phyloP scores from a whole-genome alignment of 768 basidiomycete species.

The Mycena latifolia region DNA sequence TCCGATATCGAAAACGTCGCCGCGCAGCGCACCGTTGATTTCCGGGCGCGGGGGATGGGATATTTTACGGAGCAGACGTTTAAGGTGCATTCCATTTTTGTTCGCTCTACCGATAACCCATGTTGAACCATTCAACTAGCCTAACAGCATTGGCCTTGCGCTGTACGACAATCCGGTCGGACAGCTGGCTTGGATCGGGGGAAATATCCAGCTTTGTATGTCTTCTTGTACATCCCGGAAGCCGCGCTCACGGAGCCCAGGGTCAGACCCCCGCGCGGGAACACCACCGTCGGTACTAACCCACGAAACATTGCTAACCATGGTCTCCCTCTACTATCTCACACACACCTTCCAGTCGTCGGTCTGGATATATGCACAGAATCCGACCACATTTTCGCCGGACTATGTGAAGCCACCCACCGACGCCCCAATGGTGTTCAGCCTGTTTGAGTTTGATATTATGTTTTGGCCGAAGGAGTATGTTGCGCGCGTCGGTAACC shows the following conservation, averaged over 20 bases:
- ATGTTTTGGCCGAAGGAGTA: conserved; percentile 16
- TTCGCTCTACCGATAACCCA: conserved; percentile 6
- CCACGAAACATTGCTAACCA: conserved; percentile 32
- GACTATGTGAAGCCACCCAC: conserved; percentile 4
- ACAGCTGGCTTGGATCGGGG: conserved; percentile 43
- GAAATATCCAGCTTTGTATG: conserved; percentile 35
- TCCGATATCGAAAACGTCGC: conserved; percentile 8
- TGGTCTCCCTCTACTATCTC: conserved; percentile 42
- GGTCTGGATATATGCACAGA: conserved; percentile 33
- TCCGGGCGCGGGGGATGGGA: not conserved
- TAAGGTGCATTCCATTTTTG: not conserved
- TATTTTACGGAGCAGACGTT: conserved; percentile 16
- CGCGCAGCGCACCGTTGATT: conserved; percentile 1
- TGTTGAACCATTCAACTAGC: conserved; percentile 25
- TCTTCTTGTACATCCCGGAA: conserved; percentile 2
- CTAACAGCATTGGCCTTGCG: conserved; percentile 40
- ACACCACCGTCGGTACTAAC: conserved; percentile 18
- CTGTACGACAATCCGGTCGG: conserved; percentile 42
- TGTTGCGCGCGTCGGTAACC: conserved; percentile 10
- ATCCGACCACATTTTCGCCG: not conserved
- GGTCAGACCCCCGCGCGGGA: conserved; percentile 31
- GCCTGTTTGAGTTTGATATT: conserved; percentile 17
- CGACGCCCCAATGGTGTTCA: conserved; percentile 22
- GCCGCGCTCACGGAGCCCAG: not conserved
- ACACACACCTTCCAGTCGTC: conserved; percentile 37